A percentile compares a stretch with the other conserved stretches of the same genome.
Evolutionary conservation across 2,329 filamentous ascomycete genomes (phyloP).

Genomic region (Fusarium sororula): DNA sequence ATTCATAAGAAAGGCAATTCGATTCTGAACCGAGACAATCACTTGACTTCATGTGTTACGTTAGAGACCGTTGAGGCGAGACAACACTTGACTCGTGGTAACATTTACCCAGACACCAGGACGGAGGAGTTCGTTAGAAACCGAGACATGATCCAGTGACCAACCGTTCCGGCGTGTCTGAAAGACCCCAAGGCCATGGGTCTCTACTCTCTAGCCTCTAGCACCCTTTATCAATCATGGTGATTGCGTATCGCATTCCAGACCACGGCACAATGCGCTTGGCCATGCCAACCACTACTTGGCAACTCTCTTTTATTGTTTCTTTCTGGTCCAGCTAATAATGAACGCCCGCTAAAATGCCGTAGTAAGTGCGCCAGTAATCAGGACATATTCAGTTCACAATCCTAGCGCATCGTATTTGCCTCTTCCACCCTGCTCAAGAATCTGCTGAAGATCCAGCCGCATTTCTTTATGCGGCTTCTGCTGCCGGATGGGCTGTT

Average conservation of each 20-base stretch:
- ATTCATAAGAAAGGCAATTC: constrained; percentile 9
- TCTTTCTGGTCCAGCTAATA: constrained; percentile 18
- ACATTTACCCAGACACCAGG: constrained; percentile 6
- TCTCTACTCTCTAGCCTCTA: background rate
- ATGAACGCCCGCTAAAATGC: constrained; percentile 26
- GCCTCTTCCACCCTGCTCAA: constrained; percentile 44
- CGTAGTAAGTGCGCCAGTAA: constrained; percentile 5
- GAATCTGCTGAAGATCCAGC: constrained; percentile 41
- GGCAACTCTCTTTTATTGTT: constrained; percentile 22
- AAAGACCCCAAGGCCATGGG: constrained; percentile 2
- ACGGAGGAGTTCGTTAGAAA: constrained; percentile 2
- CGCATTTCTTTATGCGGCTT: constrained; percentile 26
- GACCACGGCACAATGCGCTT: constrained; percentile 26
- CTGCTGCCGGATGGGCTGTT: constrained; percentile 6
- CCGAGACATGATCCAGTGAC: constrained; percentile 28
- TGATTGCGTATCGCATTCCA: constrained; percentile 36
- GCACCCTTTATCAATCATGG: constrained; percentile 7
- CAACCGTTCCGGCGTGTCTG: background rate
- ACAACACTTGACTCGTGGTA: constrained; percentile 26
- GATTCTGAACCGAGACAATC: constrained; percentile 12
- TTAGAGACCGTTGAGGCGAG: constrained; percentile 12
- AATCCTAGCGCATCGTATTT: constrained; percentile 49
- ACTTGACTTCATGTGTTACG: constrained; percentile 13
- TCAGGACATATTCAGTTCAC: constrained; percentile 32
- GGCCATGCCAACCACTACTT: constrained; percentile 7